A percentile compares a stretch with the other conserved stretches of the same genome.
Conservation (phyloP, 2,329 filamentous ascomycete species). For the Aspergillus felis region DNA sequence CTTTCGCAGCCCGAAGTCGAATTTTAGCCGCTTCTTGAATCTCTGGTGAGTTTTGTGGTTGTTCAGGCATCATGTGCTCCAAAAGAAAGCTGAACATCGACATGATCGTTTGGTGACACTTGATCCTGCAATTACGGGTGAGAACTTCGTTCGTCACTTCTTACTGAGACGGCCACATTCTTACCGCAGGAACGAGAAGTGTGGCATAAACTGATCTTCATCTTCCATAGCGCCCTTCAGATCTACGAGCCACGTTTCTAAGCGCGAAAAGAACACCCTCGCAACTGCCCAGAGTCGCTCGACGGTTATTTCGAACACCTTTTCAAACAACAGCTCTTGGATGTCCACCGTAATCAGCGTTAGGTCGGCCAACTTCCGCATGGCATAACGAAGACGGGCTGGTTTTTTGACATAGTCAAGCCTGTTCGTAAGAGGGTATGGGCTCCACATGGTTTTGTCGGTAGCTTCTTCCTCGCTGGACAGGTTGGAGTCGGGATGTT, state of each 20-base stretch:
- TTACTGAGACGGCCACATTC: not conserved
- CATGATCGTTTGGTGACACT: constrained; percentile 24
- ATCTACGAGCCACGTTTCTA: constrained; percentile 20
- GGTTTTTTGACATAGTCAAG: constrained; percentile 21
- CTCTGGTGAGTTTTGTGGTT: constrained; percentile 5
- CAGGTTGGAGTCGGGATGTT: constrained; percentile 14
- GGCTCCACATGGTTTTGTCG: constrained; percentile 25
- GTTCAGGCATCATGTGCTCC: constrained; percentile 11
- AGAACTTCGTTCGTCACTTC: constrained; percentile 2
- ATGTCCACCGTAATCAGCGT: constrained; percentile 20
- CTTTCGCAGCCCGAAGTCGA: constrained; percentile 19
- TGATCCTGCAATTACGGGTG: constrained; percentile 20
- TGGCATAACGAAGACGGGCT: constrained; percentile 24
- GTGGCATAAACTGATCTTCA: constrained; percentile 20
- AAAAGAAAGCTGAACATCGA: constrained; percentile 22
- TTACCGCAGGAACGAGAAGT: constrained; percentile 29
- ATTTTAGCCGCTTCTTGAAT: constrained; percentile 11
- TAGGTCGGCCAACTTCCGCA: constrained; percentile 19
- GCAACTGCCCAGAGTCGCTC: constrained; percentile 17
- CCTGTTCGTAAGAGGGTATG: constrained; percentile 31
- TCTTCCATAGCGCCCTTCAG: constrained; percentile 16
- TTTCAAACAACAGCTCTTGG: constrained; percentile 24
- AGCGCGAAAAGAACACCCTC: constrained; percentile 13
- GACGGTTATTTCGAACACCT: constrained; percentile 8
- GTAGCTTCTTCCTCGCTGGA: constrained; percentile 8